Conservation (phyloP, 345 rosid species). For the Salix suchowensis region DNA sequence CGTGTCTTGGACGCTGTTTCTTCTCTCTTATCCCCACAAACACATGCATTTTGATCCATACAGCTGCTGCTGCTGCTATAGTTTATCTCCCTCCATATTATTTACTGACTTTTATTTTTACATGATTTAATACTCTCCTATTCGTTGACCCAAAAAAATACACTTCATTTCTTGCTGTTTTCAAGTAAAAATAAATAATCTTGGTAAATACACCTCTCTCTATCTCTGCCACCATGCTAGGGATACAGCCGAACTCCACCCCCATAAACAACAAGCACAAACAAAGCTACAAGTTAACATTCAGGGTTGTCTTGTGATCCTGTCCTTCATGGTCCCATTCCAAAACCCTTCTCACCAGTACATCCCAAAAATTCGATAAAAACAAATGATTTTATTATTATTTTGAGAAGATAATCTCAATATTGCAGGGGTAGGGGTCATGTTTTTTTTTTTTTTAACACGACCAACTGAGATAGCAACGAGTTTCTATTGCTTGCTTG, state of each 20-base stretch:
- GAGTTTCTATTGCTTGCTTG: neutral
- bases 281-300: slow-evolving; percentile 3
- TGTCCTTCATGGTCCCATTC: slow-evolving; percentile 13
- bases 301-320: slow-evolving; percentile 5
- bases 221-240: slow-evolving; percentile 7
- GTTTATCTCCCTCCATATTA: slow-evolving; percentile 14
- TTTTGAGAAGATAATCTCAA: neutral
- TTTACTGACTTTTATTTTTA: neutral
- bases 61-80: neutral
- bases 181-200: slow-evolving; percentile 9
- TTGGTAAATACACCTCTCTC: neutral
- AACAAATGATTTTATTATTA: neutral
- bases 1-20: slow-evolving; percentile 30
- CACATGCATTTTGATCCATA: neutral
- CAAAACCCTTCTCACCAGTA: neutral
- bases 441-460: too few species aligned
- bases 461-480: neutral
- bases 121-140: neutral
- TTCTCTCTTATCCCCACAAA: slow-evolving; percentile 25
- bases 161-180: slow-evolving; percentile 1
- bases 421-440: neutral
- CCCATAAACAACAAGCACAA: slow-evolving; percentile 2
- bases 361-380: neutral
- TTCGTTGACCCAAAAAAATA: slow-evolving; percentile 11
- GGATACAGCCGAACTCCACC: slow-evolving; percentile 7